A percentile compares a stretch with the other conserved stretches of the same genome.
phyloP scores from a whole-genome alignment of 176 grass and related monocot species.

The Pontederia paniculata region DNA sequence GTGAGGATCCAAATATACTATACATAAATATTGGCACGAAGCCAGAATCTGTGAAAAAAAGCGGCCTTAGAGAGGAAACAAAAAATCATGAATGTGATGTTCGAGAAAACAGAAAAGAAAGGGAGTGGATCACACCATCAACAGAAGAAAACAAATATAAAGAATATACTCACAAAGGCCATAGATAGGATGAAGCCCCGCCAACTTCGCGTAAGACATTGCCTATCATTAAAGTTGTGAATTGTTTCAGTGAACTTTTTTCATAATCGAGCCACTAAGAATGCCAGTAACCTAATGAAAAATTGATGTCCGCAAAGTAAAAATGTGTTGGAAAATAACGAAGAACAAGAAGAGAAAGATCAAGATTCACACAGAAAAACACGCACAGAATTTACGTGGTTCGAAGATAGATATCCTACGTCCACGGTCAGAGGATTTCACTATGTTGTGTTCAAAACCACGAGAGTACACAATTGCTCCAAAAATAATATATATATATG shows the following conservation, averaged over 20 bases:
- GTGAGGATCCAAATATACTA: slow-evolving; percentile 77
- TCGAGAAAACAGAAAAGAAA: slow-evolving; percentile 13
- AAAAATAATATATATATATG: too few species aligned
- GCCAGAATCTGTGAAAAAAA: slow-evolving; percentile 58
- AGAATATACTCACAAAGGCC: slow-evolving; percentile 69
- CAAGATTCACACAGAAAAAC: too few species aligned
- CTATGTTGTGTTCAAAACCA: too few species aligned
- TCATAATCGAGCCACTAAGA: slow-evolving; percentile 1
- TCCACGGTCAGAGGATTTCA: too few species aligned
- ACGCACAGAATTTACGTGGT: too few species aligned
- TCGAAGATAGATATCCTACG: too few species aligned
- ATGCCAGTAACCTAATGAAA: too few species aligned
- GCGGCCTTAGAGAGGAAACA: not conserved
- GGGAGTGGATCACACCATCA: not conserved
- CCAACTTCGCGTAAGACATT: slow-evolving; percentile 93
- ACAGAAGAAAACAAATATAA: not conserved
- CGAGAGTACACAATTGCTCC: too few species aligned
- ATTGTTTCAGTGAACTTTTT: not conserved
- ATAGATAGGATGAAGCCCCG: slow-evolving; percentile 91
- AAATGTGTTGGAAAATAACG: too few species aligned
- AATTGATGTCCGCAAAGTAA: too few species aligned
- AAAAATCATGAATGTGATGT: too few species aligned
- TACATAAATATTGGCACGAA: slow-evolving; percentile 80
- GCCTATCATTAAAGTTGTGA: slow-evolving; percentile 38
- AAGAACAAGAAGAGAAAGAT: too few species aligned